Conservation (phyloP, 2,329 filamentous ascomycete genomes). For the Bipolaris oryzae region DNA sequence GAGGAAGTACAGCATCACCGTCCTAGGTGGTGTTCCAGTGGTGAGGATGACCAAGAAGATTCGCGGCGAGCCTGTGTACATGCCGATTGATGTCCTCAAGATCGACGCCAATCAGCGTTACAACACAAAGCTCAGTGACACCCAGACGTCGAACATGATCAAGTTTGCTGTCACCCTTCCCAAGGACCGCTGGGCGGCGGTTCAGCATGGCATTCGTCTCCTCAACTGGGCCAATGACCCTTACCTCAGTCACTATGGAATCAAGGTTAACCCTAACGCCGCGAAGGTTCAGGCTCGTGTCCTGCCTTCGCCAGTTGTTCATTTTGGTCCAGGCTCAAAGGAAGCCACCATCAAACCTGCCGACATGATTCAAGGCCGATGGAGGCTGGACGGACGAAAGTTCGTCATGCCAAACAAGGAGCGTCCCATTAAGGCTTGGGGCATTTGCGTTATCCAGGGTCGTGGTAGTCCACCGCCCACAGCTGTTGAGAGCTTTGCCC, state of each 20-base stretch:
- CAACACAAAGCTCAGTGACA: constrained; percentile 62
- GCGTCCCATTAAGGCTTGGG: constrained; percentile 72
- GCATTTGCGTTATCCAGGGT: constrained; percentile 69
- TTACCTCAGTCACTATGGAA: constrained; percentile 73
- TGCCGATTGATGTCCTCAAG: constrained; percentile 63
- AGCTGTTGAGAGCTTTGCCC: constrained; percentile 60
- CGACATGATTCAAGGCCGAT: constrained; percentile 70
- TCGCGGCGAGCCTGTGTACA: constrained; percentile 50
- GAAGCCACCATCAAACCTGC: constrained; percentile 29
- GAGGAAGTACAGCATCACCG: constrained; percentile 56
- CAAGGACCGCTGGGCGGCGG: constrained; percentile 67
- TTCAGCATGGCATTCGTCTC: constrained; percentile 69
- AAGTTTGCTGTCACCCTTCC: constrained; percentile 87
- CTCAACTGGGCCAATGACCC: constrained; percentile 72
- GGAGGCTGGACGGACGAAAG: constrained; percentile 80
- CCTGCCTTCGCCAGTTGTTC: constrained; percentile 71
- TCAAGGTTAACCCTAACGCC: constrained; percentile 70
- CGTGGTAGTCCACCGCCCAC: constrained; percentile 53
- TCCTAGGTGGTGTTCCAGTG: constrained; percentile 60
- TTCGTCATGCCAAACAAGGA: constrained; percentile 70
- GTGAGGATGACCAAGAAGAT: constrained; percentile 63
- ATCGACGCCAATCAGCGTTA: constrained; percentile 64
- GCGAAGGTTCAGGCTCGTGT: constrained; percentile 70
- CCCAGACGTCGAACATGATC: constrained; percentile 84
- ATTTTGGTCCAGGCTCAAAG: constrained; percentile 59